phyloP scores from a whole-genome alignment of 2,329 filamentous ascomycete genomes.

The Aureobasidium sp. region DNA sequence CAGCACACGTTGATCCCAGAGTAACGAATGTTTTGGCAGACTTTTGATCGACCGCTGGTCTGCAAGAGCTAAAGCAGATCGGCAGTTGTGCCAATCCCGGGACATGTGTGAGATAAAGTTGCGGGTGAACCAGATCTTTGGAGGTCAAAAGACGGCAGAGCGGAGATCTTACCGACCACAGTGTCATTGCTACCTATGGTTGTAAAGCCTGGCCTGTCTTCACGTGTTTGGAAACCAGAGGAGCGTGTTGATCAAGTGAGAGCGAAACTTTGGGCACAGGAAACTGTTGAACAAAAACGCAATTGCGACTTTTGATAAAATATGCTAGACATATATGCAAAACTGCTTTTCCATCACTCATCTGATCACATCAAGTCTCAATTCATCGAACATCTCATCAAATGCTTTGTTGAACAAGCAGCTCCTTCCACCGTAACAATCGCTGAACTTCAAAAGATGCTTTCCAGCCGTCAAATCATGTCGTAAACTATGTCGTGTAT shows the following conservation, averaged over 20 bases:
- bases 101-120: neutral
- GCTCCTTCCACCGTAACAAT: neutral
- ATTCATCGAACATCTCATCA: neutral
- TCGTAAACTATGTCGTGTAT: neutral
- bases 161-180: neutral
- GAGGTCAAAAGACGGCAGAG: neutral
- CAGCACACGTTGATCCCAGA: no score
- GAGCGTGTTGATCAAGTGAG: no score
- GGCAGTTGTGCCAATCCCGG: neutral
- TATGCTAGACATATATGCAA: neutral
- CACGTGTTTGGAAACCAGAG: no score
- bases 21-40: no score
- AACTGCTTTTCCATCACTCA: neutral
- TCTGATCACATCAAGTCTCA: neutral
- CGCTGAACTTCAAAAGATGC: neutral
- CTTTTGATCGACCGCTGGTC: neutral
- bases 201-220: neutral
- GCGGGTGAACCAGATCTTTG: neutral
- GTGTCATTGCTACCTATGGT: neutral
- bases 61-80: neutral
- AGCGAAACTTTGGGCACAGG: no score
- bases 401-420: slow-evolving; percentile 11
- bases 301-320: neutral
- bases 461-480: neutral
- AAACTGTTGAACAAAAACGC: neutral